A percentile compares a stretch with the other conserved stretches of the same genome.
Conservation (phyloP, 345 rosid genomes). For the Carallia pectinifolia region DNA sequence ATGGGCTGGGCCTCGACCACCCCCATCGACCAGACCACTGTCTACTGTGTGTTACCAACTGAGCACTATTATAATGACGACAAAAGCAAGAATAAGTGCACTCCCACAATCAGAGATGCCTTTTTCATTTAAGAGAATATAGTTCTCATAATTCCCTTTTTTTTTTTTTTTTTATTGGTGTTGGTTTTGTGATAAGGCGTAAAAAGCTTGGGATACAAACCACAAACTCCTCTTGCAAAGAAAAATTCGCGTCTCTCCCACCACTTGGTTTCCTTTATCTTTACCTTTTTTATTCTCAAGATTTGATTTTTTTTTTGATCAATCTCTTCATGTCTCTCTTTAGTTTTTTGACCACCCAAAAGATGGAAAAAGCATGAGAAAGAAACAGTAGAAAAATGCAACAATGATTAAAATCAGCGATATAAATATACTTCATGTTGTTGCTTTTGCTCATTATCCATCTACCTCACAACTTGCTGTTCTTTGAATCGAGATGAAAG, state of each 20-base stretch:
- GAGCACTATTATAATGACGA: not conserved
- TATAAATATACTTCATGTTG: not conserved
- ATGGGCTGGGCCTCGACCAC: conserved; percentile 41
- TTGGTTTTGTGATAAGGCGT: conserved; percentile 11
- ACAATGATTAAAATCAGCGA: conserved; percentile 1
- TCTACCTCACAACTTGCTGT: not conserved
- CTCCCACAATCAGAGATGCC: conserved; percentile 15
- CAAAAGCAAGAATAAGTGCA: conserved; percentile 21
- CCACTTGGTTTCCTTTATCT: conserved; percentile 5
- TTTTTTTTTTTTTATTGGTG: not conserved
- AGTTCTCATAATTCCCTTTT: not conserved
- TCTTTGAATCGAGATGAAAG: not conserved
- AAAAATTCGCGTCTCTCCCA: conserved; percentile 25
- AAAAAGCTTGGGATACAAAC: conserved; percentile 21
- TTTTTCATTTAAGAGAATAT: not conserved
- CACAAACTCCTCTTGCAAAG: conserved; percentile 28
- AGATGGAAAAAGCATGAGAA: not conserved
- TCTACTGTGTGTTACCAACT: not conserved
- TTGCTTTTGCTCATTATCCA: conserved; percentile 6
- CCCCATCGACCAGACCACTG: not conserved
- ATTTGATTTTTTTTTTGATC: conserved; percentile 12
- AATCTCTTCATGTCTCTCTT: conserved; percentile 23
- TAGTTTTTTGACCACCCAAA: conserved; percentile 29
- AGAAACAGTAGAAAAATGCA: conserved; percentile 6
- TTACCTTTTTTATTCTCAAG: not conserved